Percentiles rank a stretch among this genome's conserved stretches.
These are phyloP conservation scores for Candida berthetii DNA, from an alignment of 805 yeast species.

Conservation along the genomic window DNA sequence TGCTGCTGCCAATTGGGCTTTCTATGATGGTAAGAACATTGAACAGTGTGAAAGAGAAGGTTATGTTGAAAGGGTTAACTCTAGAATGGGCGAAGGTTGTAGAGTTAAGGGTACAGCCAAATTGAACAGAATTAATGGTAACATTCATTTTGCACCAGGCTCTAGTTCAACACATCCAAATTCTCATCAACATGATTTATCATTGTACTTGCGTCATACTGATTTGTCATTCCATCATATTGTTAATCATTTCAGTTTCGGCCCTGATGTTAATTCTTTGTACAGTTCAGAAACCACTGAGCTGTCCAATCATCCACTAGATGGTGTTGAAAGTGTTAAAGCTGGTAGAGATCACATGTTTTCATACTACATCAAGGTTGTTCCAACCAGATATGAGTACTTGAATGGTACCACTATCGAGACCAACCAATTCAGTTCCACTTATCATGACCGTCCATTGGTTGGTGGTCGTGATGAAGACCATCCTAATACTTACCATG, in stretches of 20 bases:
- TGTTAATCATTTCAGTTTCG: slow-evolving; percentile 81
- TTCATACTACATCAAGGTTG: slow-evolving; percentile 83
- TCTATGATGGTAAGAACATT: slow-evolving; percentile 80
- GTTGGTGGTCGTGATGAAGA: slow-evolving; percentile 86
- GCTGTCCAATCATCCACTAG: slow-evolving; percentile 60
- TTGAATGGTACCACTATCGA: slow-evolving; percentile 49
- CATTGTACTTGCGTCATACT: slow-evolving; percentile 52
- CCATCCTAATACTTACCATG: slow-evolving; percentile 79
- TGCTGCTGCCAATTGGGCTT: slow-evolving; percentile 75
- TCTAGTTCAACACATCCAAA: slow-evolving; percentile 53
- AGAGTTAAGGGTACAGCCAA: slow-evolving; percentile 73
- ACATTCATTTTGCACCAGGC: slow-evolving; percentile 96
- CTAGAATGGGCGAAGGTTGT: slow-evolving; percentile 78
- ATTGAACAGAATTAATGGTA: slow-evolving; percentile 84
- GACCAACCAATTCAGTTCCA: slow-evolving; percentile 87
- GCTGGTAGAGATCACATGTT: slow-evolving; percentile 55
- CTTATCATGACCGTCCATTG: slow-evolving; percentile 82
- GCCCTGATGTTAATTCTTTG: slow-evolving; percentile 41
- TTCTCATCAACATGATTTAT: slow-evolving; percentile 79
- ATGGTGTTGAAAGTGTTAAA: slow-evolving; percentile 36
- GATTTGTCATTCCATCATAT: slow-evolving; percentile 72
- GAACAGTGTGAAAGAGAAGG: slow-evolving; percentile 91
- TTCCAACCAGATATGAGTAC: slow-evolving; percentile 79
- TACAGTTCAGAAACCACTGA: slow-evolving; percentile 19
- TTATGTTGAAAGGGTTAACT: slow-evolving; percentile 57